Conservation (phyloP, 169 alveolate genomes). For the Plasmodium gonderi region DNA sequence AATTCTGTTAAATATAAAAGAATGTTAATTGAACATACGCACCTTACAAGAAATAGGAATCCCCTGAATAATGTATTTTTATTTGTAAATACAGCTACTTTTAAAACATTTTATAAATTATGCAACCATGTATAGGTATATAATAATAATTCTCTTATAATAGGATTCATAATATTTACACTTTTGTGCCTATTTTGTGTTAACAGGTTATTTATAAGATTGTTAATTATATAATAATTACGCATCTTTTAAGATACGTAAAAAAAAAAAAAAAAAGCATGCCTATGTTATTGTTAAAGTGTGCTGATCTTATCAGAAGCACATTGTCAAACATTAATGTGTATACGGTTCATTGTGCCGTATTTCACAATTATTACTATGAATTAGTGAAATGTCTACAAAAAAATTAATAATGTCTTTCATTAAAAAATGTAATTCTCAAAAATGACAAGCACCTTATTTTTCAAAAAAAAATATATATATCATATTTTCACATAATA, state of each 20-base stretch:
- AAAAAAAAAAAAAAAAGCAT: neutral
- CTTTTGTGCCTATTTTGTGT: neutral
- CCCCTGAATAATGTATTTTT: no score
- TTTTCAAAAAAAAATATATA: neutral
- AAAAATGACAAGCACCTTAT: neutral
- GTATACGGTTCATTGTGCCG: neutral
- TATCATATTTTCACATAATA: neutral
- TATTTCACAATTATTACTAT: neutral
- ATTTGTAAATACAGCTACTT: neutral
- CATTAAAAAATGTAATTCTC: neutral
- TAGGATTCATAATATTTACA: neutral
- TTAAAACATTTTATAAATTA: neutral
- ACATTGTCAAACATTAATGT: neutral
- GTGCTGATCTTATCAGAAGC: neutral
- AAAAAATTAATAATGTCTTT: neutral
- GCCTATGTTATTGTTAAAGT: neutral
- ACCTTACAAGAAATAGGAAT: no score
- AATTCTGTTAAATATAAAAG: neutral
- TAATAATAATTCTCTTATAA: neutral
- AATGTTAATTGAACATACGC: neutral
- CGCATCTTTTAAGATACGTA: neutral
- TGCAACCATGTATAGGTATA: neutral
- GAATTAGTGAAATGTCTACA: neutral
- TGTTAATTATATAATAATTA: neutral
- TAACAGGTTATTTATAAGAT: neutral